Base-by-base conservation (phyloP, 805 yeast genomes). In the Wickerhamomyces alni region DNA sequence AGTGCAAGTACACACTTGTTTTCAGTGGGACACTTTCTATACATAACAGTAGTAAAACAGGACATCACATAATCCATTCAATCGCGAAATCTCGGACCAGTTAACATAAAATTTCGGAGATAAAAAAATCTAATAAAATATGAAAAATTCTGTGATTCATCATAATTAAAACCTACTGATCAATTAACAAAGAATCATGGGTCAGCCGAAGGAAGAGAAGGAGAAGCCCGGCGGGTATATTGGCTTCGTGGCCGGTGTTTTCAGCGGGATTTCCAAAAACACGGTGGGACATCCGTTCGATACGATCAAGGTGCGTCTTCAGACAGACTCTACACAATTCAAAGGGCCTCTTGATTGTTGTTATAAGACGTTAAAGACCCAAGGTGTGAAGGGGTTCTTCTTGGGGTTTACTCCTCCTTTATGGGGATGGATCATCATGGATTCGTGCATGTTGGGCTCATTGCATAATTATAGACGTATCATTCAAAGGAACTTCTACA, bases 241-340 rank as follows among this genome's bases (percentile, higher is more conserved):
- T 43, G 96, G 96, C 17, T 88, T 87, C 55, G 74, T 87, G 17
- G 95, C 96, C 2, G 97, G 96, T 8, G 77, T 84, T 54, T 84
- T 84, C 55, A 81, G 91, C 0, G 97, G 96, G 17, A 76, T 86
- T 18, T 82, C 86, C 52, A 88, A 88, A 57, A 84, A 88, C 50
- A 79, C 82, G 1, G 96, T 88, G 9, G 96, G 96, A 2, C 96
- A 87, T 59, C 96, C 96, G 10, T 86, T 88, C 50, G 96, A 88
- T 59, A 85, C 96, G 1, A 80, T 88, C 47, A 87, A 87, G 55
- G 96, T 87, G 15, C 68, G 96, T 39, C 66, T 87, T 38, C 96
- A 87, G 53, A 81, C 87, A 1, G 75, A 82, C 8, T 79, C 87
- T 8, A 77, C 80, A 0, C 66, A 80, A 36, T 87, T 86, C 67